These are phyloP conservation scores for Agaricus subrufescens DNA, from an alignment of 768 basidiomycete species.

Conservation along the genomic window DNA sequence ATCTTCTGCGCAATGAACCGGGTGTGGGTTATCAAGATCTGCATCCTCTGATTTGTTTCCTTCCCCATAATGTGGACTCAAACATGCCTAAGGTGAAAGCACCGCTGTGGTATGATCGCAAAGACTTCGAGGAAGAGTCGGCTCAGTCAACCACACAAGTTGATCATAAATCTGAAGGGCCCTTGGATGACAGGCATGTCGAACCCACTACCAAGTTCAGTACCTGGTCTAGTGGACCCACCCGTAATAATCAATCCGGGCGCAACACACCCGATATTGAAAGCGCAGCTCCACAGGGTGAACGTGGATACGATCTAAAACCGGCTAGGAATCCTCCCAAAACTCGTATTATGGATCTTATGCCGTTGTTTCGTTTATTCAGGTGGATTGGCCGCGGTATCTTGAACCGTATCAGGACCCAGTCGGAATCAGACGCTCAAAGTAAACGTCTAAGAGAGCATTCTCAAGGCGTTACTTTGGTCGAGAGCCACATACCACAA, in stretches of 20 bases:
- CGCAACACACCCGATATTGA: conserved; percentile 39
- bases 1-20: conserved; percentile 61
- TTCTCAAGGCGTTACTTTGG: conserved; percentile 27
- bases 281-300: conserved; percentile 34
- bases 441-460: conserved; percentile 15
- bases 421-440: conserved; percentile 2
- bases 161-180: not conserved
- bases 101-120: conserved; percentile 50
- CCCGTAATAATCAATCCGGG: conserved; percentile 17
- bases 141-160: not conserved
- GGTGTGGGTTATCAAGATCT: conserved; percentile 74
- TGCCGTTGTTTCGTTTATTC: conserved; percentile 50
- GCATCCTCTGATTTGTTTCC: conserved; percentile 62
- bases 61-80: conserved; percentile 51
- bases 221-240: conserved; percentile 7
- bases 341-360: conserved; percentile 41
- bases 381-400: conserved; percentile 31
- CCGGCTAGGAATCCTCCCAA: conserved; percentile 57
- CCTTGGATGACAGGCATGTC: not conserved
- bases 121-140: conserved; percentile 2
- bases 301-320: conserved; percentile 30
- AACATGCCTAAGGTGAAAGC: conserved; percentile 36
- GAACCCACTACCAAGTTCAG: conserved; percentile 15
- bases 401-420: conserved; percentile 16
- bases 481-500: conserved; percentile 60